These are phyloP conservation scores for Phanerochaete sordida DNA, from an alignment of 768 basidiomycete species.

Conservation along the genomic window DNA sequence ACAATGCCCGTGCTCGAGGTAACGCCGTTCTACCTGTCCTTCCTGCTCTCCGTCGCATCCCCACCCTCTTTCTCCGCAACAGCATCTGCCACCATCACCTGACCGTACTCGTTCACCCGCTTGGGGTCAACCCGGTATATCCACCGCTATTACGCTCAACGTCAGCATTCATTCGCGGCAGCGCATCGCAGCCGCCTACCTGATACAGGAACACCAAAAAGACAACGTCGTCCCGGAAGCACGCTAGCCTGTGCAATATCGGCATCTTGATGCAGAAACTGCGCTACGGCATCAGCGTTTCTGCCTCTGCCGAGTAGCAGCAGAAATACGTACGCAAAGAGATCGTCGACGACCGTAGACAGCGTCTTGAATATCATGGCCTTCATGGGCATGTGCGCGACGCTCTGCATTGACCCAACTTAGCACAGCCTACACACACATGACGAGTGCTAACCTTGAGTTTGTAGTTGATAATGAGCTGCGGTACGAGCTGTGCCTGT, in stretches of 20 bases:
- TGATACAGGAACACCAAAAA: constrained; percentile 93
- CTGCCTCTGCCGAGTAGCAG: neutral
- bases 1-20: constrained; percentile 2
- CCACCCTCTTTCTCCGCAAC: constrained; percentile 30
- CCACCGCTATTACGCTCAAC: constrained; percentile 62
- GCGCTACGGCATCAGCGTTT: constrained; percentile 8
- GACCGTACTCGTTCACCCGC: constrained; percentile 95
- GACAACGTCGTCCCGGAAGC: constrained; percentile 88
- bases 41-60: constrained; percentile 28
- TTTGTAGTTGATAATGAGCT: constrained; percentile 96
- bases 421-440: constrained; percentile 1
- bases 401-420: constrained; percentile 51
- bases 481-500: constrained; percentile 82
- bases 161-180: constrained; percentile 15
- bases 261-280: constrained; percentile 98
- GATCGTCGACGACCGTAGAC: constrained; percentile 88
- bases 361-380: constrained; percentile 96
- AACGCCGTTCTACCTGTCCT: constrained; percentile 29
- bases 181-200: constrained; percentile 41
- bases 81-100: constrained; percentile 54
- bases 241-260: constrained; percentile 84
- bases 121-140: constrained; percentile 96
- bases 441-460: constrained; percentile 59
- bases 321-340: constrained; percentile 68
- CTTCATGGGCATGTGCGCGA: constrained; percentile 98